A percentile compares a stretch with the other conserved stretches of the same genome.
These are phyloP conservation scores for Pythium sp. DNA, from an alignment of 352 stramenopile genomes.

Conservation along the genomic window DNA sequence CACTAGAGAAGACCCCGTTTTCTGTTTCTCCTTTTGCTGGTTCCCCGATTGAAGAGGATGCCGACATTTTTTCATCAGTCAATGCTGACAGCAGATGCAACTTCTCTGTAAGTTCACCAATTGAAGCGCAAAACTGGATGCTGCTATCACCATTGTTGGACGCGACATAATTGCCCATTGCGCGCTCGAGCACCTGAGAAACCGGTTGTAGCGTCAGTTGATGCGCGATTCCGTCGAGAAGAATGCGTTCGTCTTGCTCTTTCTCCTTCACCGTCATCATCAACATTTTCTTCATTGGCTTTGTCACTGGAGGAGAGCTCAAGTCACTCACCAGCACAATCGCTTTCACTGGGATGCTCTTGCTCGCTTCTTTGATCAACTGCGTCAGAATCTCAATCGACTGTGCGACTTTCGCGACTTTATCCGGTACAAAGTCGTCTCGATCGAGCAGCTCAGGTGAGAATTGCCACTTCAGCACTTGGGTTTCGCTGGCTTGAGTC, in stretches of 20 bases:
- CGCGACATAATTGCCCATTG: conserved; percentile 10
- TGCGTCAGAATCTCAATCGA: conserved; percentile 28
- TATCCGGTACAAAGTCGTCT: conserved; percentile 37
- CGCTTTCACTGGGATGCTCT: conserved; percentile 3
- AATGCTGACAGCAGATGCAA: conserved; percentile 2
- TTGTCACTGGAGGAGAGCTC: conserved; percentile 48
- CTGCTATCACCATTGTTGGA: background rate
- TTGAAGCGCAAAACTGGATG: conserved; percentile 32
- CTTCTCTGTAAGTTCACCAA: conserved; percentile 24
- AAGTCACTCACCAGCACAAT: conserved; percentile 55
- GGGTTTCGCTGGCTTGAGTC: background rate
- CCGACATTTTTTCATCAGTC: background rate
- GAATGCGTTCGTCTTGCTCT: conserved; percentile 4
- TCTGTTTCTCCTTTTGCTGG: background rate
- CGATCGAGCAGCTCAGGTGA: conserved; percentile 43
- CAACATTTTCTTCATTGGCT: conserved; percentile 36
- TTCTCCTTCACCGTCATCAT: conserved; percentile 1
- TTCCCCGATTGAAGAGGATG: background rate
- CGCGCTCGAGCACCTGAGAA: conserved; percentile 35
- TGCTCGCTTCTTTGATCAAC: background rate
- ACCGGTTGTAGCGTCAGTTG: conserved; percentile 34
- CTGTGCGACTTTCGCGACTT: conserved; percentile 24
- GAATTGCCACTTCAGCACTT: conserved; percentile 39
- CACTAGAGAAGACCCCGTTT: background rate
- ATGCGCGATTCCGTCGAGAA: conserved; percentile 20